Conservation (phyloP, 768 basidiomycete genomes). For the Lactifluus rugatus region DNA sequence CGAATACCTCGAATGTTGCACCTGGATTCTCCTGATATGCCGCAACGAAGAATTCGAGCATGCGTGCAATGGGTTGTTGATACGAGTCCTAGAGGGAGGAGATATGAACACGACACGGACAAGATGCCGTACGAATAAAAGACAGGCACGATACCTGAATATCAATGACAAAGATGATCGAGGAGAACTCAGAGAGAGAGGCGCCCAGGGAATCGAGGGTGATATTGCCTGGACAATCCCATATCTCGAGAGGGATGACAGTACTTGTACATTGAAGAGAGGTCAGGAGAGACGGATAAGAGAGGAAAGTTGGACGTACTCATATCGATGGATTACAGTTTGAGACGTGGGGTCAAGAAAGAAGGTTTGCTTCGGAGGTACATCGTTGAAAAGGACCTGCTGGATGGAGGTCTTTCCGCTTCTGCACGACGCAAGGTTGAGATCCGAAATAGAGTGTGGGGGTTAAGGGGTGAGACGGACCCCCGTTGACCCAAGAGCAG, state of each 20-base stretch:
- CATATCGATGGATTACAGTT: conserved; percentile 61
- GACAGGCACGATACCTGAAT: conserved; percentile 56
- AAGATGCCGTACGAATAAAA: background rate
- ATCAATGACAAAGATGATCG: conserved; percentile 89
- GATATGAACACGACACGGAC: background rate
- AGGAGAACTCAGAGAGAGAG: conserved; percentile 69
- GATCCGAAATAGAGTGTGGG: background rate
- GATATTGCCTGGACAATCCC: conserved; percentile 88
- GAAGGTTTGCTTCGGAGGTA: conserved; percentile 77
- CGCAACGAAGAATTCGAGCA: conserved; percentile 72
- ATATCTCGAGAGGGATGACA: conserved; percentile 86
- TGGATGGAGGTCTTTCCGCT: conserved; percentile 89
- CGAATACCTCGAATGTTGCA: conserved; percentile 82
- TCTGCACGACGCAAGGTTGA: conserved; percentile 32
- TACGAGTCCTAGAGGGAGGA: conserved; percentile 54
- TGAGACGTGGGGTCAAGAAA: conserved; percentile 84
- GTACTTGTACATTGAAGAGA: conserved; percentile 41
- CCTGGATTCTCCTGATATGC: conserved; percentile 67
- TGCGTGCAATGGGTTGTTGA: conserved; percentile 71
- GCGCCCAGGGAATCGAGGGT: conserved; percentile 70
- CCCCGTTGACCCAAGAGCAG: conserved; percentile 64
- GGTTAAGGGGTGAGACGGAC: conserved; percentile 27
- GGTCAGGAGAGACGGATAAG: background rate
- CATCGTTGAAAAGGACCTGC: conserved; percentile 82
- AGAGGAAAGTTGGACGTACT: conserved; percentile 45